Evolutionary conservation across 352 stramenopile genomes (phyloP), one percentile per base, ranked within the genome.

Genomic region (Pythium pectinolyticum): DNA sequence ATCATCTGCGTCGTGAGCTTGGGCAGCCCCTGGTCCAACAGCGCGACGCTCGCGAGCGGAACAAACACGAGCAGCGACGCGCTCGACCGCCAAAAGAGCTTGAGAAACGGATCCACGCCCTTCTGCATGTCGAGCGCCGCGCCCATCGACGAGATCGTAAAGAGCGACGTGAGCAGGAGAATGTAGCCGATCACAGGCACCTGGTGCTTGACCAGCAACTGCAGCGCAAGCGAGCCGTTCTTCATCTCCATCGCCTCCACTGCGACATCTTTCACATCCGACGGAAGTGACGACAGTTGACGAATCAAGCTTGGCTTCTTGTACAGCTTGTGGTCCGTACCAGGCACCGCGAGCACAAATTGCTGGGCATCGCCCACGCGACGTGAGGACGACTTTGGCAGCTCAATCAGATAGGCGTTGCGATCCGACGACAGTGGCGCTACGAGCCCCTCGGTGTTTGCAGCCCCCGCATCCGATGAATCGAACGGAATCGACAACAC

Each of bases 401-500:
- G 68, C 55, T 94, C 79, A 47, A 94, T 94, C 39, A 94, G 51
- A 61, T 90, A 92, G 11, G 84, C 86, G 40, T 86, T 89, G 43
- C 73, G 74, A 34, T 84, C 74, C 19, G 75, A 74, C 9, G 65
- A 67, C 46, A 82, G 70, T 11, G 74, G 62, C 24, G 77, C 40
- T 30, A 64, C 57, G 10, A 56, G 58, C 7, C 10, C 41, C 12
- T 75, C 19, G 67, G 34, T 24, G 74, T 47, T 27, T 12, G 63
- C 60, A 14, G 22, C 12, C 8, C 66, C 66, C 9, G 64, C 59
- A 3, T 66, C 51, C 7, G 67, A 73, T 14, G 56, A 62, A 24
- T 90, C 80, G 45, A 90, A 86, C 1, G 84, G 84, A 56, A 93
- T 90, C 10, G 84, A 93, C 12, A 93, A 57, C 50, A 93, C 84